phyloP scores from a whole-genome alignment of 768 basidiomycete species.

The Rhizopogon rudus region DNA sequence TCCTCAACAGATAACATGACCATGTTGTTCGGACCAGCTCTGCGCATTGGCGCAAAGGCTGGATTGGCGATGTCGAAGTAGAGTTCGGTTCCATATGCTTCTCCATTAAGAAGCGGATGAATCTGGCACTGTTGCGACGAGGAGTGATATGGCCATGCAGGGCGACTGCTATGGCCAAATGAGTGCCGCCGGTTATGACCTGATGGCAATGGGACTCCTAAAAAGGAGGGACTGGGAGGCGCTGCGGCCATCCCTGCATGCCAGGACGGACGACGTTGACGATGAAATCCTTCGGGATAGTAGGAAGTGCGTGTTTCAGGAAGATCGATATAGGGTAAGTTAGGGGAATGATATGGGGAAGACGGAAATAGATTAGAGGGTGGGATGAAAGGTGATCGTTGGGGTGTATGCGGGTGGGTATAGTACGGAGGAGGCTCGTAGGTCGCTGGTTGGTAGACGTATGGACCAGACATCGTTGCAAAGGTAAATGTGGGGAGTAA shows the following conservation, averaged over 20 bases:
- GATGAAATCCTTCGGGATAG: constrained; percentile 16
- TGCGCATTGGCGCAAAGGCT: constrained; percentile 38
- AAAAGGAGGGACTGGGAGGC: constrained; percentile 18
- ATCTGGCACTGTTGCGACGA: constrained; percentile 23
- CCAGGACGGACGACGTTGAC: constrained; percentile 41
- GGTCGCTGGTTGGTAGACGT: constrained; percentile 35
- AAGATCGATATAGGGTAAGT: constrained; percentile 22
- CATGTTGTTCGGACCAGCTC: constrained; percentile 34
- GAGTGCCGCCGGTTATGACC: constrained; percentile 19
- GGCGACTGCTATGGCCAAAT: constrained; percentile 19
- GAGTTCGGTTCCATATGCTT: constrained; percentile 39
- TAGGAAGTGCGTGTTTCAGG: constrained; percentile 22
- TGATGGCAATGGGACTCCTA: constrained; percentile 11
- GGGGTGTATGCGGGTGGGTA: constrained; percentile 26
- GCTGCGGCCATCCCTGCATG: constrained; percentile 24
- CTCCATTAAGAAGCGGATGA: constrained; percentile 42
- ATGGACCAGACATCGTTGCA: constrained; percentile 35
- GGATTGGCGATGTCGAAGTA: constrained; percentile 53
- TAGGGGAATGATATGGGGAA: constrained; percentile 28
- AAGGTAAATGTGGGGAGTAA: background rate
- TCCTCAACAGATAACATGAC: constrained; percentile 38
- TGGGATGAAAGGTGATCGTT: constrained; percentile 42
- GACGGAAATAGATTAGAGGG: constrained; percentile 29
- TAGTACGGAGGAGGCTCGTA: constrained; percentile 31
- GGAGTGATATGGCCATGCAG: constrained; percentile 16